Evolutionary conservation across 306 rosid species (phyloP).

Genomic region (Lotus japonicus): DNA sequence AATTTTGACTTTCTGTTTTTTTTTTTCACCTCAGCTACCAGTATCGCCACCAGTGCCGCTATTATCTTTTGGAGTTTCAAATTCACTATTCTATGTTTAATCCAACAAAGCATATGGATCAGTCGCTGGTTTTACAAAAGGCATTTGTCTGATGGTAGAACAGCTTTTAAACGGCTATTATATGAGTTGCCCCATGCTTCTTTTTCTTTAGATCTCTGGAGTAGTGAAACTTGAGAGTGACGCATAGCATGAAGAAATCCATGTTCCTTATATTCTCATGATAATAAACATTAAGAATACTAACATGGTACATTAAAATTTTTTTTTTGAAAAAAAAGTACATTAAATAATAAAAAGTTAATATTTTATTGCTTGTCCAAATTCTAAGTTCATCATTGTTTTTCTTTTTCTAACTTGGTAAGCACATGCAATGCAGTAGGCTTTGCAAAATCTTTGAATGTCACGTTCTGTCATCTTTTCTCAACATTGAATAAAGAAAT

Average conservation of each 20-base stretch:
- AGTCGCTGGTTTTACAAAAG: too few relatives aligned
- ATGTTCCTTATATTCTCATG: background rate
- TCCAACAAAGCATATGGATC: too few relatives aligned
- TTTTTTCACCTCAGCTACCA: too few relatives aligned
- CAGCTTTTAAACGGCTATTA: conserved; percentile 23
- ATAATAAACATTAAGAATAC: background rate
- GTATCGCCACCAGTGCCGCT: too few relatives aligned
- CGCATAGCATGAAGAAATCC: background rate
- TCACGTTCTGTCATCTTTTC: conserved; percentile 25
- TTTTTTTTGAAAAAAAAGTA: too few relatives aligned
- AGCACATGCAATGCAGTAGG: conserved; percentile 17
- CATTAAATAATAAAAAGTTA: too few relatives aligned
- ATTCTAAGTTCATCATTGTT: background rate
- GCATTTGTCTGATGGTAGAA: background rate
- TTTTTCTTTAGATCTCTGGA: background rate
- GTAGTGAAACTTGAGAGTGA: too few relatives aligned
- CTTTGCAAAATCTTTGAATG: background rate
- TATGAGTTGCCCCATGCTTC: conserved; percentile 1
- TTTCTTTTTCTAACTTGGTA: background rate
- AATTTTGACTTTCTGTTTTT: too few relatives aligned
- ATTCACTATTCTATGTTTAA: background rate
- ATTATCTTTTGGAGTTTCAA: background rate
- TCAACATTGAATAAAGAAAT: background rate
- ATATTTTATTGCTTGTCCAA: too few relatives aligned
- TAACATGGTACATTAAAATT: too few relatives aligned